Percentiles rank a stretch among this genome's conserved stretches.
These are phyloP conservation scores for Aspergillus novoparasiticus DNA, from an alignment of 2,329 filamentous ascomycete species.

Conservation along the genomic window DNA sequence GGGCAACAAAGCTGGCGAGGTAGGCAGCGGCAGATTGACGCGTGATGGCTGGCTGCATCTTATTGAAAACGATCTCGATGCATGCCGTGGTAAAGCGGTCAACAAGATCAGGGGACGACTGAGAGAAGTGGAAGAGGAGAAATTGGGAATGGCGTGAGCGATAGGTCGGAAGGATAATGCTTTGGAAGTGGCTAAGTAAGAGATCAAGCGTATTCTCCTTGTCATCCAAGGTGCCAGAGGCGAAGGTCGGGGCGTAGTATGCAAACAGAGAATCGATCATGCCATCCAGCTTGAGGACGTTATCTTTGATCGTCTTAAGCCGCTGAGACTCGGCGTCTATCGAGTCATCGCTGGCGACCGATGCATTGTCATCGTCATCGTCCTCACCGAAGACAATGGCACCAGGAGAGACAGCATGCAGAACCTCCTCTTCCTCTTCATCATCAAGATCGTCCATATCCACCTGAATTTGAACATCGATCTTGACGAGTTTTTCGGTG, in stretches of 20 bases:
- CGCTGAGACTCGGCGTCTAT: conserved; percentile 50
- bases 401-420: conserved; percentile 51
- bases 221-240: conserved; percentile 66
- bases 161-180: conserved; percentile 85
- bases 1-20: conserved; percentile 89
- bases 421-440: conserved; percentile 71
- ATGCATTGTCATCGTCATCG: conserved; percentile 70
- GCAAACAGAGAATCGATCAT: conserved; percentile 87
- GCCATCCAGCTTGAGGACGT: conserved; percentile 87
- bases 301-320: conserved; percentile 73
- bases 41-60: conserved; percentile 67
- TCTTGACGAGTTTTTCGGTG: conserved; percentile 83
- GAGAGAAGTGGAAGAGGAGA: conserved; percentile 91
- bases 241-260: conserved; percentile 75
- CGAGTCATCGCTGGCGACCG: conserved; percentile 62
- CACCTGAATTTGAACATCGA: conserved; percentile 92
- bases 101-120: conserved; percentile 74
- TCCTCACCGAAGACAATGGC: conserved; percentile 36
- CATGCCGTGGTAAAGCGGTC: conserved; percentile 82
- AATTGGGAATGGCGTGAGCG: conserved; percentile 94
- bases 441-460: conserved; percentile 93
- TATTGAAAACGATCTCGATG: conserved; percentile 71
- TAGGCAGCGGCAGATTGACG: conserved; percentile 89
- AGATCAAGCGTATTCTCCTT: conserved; percentile 75
- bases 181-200: conserved; percentile 81